Base-by-base conservation (phyloP, 1,139 yeast genomes). In the Scheffersomyces insectosa region DNA sequence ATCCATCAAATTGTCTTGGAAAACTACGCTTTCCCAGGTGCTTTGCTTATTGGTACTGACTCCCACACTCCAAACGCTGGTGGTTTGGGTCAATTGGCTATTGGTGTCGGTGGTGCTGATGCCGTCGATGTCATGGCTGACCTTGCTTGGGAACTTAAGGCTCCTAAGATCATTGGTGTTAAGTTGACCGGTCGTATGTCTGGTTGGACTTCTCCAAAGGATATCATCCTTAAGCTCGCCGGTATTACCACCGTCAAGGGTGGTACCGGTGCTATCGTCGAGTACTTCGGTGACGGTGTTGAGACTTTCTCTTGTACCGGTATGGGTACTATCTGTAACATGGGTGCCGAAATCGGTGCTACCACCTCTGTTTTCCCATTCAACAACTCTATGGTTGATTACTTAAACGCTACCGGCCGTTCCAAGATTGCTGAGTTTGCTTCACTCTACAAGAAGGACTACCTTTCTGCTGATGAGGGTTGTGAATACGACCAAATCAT, bases 281-380 rank as follows among this genome's bases (percentile, higher is more conserved):
- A 93, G 79, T 93, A 93, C 80, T 91, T 86, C 65, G 99, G 98
- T 75, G 88, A 85, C 41, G 99, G 99, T 83, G 91, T 91, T 54
- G 85, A 88, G 63, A 85, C 97, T 54, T 88, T 93, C 75, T 88
- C 97, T 40, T 90, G 97, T 77, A 91, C 99, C 53, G 99, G 99
- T 83, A 91, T 91, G 99, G 99, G 95, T 72, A 91, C 99, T 63
- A 93, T 91, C 75, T 91, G 99, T 84, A 91, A 91, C 75, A 91
- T 91, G 99, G 99, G 99, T 83, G 99, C 99, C 57, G 99, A 91
- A 77, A 89, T 91, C 60, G 99, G 99, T 80, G 99, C 98, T 51
- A 91, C 99, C 56, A 93, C 99, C 49, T 93, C 98, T 43, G 91
- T 88, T 54, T 93, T 93, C 96, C 99, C 99, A 72, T 90, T 77